Evolutionary conservation across 2,329 filamentous ascomycete genomes (phyloP).

Genomic region (Sclerotinia borealis): DNA sequence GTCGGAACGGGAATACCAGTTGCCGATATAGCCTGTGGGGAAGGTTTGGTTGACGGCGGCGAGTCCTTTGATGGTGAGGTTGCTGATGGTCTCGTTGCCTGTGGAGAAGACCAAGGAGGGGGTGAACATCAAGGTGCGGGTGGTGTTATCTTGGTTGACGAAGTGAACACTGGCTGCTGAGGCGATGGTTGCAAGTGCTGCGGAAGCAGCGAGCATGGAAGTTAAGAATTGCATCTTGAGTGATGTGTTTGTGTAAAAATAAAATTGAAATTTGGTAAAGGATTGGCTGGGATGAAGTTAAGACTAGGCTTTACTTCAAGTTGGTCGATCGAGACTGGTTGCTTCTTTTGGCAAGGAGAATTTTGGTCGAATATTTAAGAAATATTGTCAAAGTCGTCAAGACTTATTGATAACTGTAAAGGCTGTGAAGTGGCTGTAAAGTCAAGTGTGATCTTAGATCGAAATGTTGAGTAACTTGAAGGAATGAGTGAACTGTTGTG

Average conservation of each 20-base stretch:
- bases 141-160: constrained; percentile 48
- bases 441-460: constrained; percentile 28
- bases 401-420: constrained; percentile 10
- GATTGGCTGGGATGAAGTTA: constrained; percentile 23
- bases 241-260: constrained; percentile 11
- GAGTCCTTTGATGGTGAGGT: constrained; percentile 22
- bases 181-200: constrained; percentile 39
- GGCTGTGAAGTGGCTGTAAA: constrained; percentile 19
- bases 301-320: constrained; percentile 20
- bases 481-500: constrained; percentile 22
- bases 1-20: constrained; percentile 41
- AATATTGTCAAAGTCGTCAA: constrained; percentile 12
- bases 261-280: constrained; percentile 14
- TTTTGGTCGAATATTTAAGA: constrained; percentile 5
- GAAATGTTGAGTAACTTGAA: constrained; percentile 17
- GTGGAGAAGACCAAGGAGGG: no score
- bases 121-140: constrained; percentile 33
- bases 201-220: constrained; percentile 36
- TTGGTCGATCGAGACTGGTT: constrained; percentile 21
- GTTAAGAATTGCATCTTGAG: constrained; percentile 49
- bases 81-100: constrained; percentile 17
- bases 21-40: constrained; percentile 38
- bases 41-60: constrained; percentile 35
- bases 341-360: constrained; percentile 10
- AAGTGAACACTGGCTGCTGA: constrained; percentile 50